Conservation (phyloP, 768 basidiomycete genomes). For the Amanita subjunquillea region DNA sequence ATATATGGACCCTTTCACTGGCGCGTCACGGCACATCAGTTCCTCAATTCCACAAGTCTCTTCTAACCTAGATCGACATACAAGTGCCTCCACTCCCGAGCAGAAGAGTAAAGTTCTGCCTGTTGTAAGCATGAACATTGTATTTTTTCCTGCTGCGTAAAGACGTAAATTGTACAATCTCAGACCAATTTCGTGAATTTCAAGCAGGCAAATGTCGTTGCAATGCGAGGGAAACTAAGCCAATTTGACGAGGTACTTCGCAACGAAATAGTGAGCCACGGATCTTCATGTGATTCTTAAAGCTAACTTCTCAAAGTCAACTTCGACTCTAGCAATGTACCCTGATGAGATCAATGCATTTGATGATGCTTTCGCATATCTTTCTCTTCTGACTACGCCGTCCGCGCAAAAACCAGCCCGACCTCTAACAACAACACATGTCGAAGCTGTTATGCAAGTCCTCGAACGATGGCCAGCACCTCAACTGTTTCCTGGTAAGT, state of each 20-base stretch:
- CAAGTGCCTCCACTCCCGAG: conserved; percentile 44
- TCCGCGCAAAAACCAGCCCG: conserved; percentile 20
- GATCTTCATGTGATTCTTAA: neutral
- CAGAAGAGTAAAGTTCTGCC: conserved; percentile 33
- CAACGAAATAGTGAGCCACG: conserved; percentile 51
- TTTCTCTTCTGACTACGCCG: conserved; percentile 37
- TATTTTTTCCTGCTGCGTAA: neutral
- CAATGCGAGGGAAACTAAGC: conserved; percentile 70
- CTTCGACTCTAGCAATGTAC: conserved; percentile 59
- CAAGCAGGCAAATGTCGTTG: conserved; percentile 70
- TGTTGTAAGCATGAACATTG: conserved; percentile 25
- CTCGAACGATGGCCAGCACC: conserved; percentile 67
- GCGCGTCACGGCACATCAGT: conserved; percentile 50
- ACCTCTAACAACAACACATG: conserved; percentile 34
- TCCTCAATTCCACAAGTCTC: conserved; percentile 22
- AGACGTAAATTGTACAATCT: neutral
- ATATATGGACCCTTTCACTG: conserved; percentile 64
- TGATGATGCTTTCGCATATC: conserved; percentile 54
- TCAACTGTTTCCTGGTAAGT: conserved; percentile 62
- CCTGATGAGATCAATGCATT: conserved; percentile 48
- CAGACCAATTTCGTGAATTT: conserved; percentile 66
- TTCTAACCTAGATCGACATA: conserved; percentile 50
- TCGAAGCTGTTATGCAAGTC: conserved; percentile 53
- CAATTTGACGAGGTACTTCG: conserved; percentile 65
- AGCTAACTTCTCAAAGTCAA: conserved; percentile 36